Conservation (phyloP, 1,139 yeast species). For the Suhomyces kunorum region DNA sequence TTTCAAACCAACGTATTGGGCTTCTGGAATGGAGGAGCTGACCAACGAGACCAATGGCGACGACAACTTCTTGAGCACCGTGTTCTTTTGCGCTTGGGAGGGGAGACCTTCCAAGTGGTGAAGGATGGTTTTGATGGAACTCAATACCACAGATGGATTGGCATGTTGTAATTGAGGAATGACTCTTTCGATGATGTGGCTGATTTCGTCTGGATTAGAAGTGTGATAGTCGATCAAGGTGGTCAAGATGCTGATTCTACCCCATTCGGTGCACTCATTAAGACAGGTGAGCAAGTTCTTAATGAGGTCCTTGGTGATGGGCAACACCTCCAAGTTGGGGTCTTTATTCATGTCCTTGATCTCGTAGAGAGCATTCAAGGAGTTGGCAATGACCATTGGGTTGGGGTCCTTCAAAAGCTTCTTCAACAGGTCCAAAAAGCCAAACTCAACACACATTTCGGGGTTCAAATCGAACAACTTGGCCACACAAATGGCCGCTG, state of each 20-base stretch:
- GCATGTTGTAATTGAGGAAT: conserved; percentile 97
- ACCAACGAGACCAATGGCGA: conserved; percentile 90
- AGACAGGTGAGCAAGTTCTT: conserved; percentile 75
- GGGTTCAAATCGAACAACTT: conserved; percentile 88
- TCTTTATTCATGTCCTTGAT: conserved; percentile 64
- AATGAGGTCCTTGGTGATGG: conserved; percentile 47
- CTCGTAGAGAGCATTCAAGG: conserved; percentile 83
- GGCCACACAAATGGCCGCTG: conserved; percentile 97
- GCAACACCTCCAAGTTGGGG: conserved; percentile 47
- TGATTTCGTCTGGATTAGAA: conserved; percentile 61
- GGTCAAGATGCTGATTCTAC: conserved; percentile 83
- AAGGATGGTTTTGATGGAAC: conserved; percentile 80
- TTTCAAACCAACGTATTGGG: conserved; percentile 91
- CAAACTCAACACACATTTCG: conserved; percentile 79
- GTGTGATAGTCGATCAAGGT: conserved; percentile 76
- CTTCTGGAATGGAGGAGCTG: conserved; percentile 84
- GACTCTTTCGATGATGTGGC: conserved; percentile 85
- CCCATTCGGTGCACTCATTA: conserved; percentile 99
- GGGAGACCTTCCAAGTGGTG: conserved; percentile 63
- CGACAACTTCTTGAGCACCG: conserved; percentile 70
- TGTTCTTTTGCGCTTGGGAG: conserved; percentile 32
- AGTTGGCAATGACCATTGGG: conserved; percentile 97
- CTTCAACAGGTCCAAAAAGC: conserved; percentile 72
- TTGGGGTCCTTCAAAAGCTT: conserved; percentile 81
- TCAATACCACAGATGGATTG: conserved; percentile 91